Evolutionary conservation across 257 asterid genomes (phyloP), one percentile per base, ranked within the genome.

Genomic region (Jaltomata sinuosa): DNA sequence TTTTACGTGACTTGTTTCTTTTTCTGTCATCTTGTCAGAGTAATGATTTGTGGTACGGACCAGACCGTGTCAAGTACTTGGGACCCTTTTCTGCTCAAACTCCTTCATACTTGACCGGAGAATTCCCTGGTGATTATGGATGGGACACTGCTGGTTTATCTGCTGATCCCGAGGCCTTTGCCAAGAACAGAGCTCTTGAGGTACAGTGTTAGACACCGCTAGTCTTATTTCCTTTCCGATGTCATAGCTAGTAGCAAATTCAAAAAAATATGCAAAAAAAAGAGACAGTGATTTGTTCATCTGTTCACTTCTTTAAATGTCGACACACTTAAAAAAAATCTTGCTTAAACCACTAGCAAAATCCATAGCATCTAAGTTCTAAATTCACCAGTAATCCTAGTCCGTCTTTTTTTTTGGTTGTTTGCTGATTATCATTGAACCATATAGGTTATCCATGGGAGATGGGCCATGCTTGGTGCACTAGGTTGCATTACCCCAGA

Each of bases 401-500:
- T 49, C 53, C 53, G 18, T 49, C 16, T 57, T 40, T 36, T 25
- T 12, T 7, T 21, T 21, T 8, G 10, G 11, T 21, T 21, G 0
- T 19, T 50, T 68, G 27, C 2, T 83, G 21, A 45, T 50, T 40
- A 15, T 50, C n/a, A 42, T 14, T 74, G 55, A 38, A 55, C 10
- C 10, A 11, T 21, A 2, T 42, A 84, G 92, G 92, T 89, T 38
- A 90, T 90, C 83, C 92, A 87, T 31, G 89, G 91, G 5, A 78
- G 92, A 71, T 90, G 91, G 93, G 93, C 92, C 50, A 90, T 90
- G 93, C 93, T 90, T 15, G 90, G 93, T 38, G 93, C 93, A 59
- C 87, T 90, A 11, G 91, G 93, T 27, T 88, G 91, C 85, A 87
- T 90, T 82, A 87, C 90, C 84, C 93, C 93, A 0, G 91, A 90